A percentile compares a stretch with the other conserved stretches of the same genome.
These are phyloP conservation scores for Musa balbisiana DNA, from an alignment of 202 grass and related monocot species.

Conservation along the genomic window DNA sequence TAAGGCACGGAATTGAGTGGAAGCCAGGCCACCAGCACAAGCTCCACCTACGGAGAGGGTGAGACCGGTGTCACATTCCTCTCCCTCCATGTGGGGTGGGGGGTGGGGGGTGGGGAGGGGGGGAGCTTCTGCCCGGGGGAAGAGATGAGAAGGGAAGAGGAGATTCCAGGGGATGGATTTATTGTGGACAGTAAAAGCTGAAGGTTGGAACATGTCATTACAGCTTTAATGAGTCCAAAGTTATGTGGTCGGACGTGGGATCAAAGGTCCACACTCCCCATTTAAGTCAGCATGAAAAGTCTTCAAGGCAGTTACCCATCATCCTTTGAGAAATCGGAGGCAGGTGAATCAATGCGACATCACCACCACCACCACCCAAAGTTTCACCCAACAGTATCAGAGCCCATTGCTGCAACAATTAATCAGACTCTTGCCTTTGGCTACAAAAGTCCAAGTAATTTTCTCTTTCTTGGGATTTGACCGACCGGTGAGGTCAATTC, in stretches of 20 bases:
- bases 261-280: neutral
- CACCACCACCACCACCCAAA: neutral
- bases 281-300: conserved; percentile 5
- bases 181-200: neutral
- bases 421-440: neutral
- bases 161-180: neutral
- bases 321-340: neutral
- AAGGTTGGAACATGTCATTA: neutral
- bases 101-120: too few relatives aligned
- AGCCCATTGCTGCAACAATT: neutral
- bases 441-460: neutral
- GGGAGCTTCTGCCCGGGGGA: neutral
- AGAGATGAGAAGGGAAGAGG: neutral
- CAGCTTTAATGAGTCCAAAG: neutral
- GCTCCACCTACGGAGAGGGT: neutral
- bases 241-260: neutral
- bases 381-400: neutral
- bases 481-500: too few relatives aligned
- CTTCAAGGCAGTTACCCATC: conserved; percentile 11
- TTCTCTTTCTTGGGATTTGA: neutral
- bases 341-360: too few relatives aligned
- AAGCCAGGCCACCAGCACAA: too few relatives aligned
- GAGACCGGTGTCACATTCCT: conserved; percentile 12
- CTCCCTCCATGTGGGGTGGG: neutral
- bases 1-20: neutral